Percentiles rank a stretch among this genome's conserved stretches.
Conservation (phyloP, 176 grass and related monocot species). For the Elymus sibiricus region DNA sequence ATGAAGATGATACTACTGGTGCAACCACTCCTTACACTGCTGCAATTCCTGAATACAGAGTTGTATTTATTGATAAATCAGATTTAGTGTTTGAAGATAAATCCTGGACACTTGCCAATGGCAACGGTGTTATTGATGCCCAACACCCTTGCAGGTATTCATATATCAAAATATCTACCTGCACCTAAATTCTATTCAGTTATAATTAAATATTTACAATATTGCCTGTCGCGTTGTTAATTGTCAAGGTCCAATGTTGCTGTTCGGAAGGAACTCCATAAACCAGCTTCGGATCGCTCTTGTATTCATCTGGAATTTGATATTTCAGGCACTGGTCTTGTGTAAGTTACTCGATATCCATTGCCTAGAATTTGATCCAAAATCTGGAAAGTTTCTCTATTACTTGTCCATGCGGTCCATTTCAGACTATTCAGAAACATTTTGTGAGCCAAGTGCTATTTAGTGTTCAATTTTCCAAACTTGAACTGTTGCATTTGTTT, state of each 20-base stretch:
- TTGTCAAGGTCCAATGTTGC: conserved; percentile 77
- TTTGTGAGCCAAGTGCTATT: background rate
- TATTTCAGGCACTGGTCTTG: conserved; percentile 65
- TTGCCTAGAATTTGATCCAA: background rate
- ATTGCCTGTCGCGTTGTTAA: background rate
- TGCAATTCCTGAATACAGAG: conserved; percentile 86
- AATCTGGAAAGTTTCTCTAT: background rate
- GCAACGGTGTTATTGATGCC: conserved; percentile 61
- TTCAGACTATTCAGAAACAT: background rate
- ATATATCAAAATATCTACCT: background rate
- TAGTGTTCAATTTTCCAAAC: background rate
- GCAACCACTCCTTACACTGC: conserved; percentile 85
- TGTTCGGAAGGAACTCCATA: conserved; percentile 75
- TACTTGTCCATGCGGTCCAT: background rate
- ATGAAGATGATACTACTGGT: conserved; percentile 62
- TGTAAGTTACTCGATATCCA: conserved; percentile 47
- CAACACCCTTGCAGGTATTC: conserved; percentile 85
- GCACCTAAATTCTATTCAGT: background rate
- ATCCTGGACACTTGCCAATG: conserved; percentile 71
- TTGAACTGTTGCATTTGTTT: background rate
- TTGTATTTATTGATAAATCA: conserved; percentile 64
- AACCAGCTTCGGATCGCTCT: conserved; percentile 76
- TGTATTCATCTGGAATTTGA: conserved; percentile 96
- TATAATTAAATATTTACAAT: conserved; percentile 20
- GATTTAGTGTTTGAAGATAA: conserved; percentile 49